phyloP scores from a whole-genome alignment of 805 yeast genomes.

The Candida maesae region DNA sequence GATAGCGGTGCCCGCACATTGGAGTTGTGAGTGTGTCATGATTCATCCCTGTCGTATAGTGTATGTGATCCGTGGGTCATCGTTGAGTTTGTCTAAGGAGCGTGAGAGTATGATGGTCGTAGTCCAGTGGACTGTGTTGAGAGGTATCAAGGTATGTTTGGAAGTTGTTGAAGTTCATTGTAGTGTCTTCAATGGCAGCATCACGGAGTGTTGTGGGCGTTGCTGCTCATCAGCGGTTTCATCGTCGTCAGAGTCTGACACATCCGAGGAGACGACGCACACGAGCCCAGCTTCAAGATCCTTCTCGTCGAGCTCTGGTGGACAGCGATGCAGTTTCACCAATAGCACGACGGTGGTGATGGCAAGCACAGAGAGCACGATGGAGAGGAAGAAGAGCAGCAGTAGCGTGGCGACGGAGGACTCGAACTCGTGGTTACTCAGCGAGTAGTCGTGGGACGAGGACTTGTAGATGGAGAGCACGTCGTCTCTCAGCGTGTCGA shows the following conservation, averaged over 20 bases:
- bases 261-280: neutral
- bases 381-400: conserved; percentile 14
- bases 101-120: too few species aligned
- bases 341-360: conserved; percentile 13
- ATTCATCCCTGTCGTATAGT: too few species aligned
- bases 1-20: too few species aligned
- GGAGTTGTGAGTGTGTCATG: too few species aligned
- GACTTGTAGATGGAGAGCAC: conserved; percentile 13
- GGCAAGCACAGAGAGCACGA: conserved; percentile 15
- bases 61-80: too few species aligned
- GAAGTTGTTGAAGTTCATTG: too few species aligned
- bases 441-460: conserved; percentile 17
- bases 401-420: conserved; percentile 15
- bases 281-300: conserved; percentile 1
- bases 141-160: too few species aligned
- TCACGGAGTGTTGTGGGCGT: too few species aligned
- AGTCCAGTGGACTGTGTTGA: too few species aligned
- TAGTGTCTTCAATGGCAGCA: too few species aligned
- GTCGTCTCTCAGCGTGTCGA: conserved; percentile 8
- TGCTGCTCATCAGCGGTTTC: too few species aligned
- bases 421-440: conserved; percentile 14
- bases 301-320: conserved; percentile 5
- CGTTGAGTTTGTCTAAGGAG: too few species aligned
- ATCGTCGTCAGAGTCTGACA: neutral
- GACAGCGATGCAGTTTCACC: conserved; percentile 20